phyloP scores from a whole-genome alignment of 2,329 filamentous ascomycete genomes.

The Aspergillus persii region DNA sequence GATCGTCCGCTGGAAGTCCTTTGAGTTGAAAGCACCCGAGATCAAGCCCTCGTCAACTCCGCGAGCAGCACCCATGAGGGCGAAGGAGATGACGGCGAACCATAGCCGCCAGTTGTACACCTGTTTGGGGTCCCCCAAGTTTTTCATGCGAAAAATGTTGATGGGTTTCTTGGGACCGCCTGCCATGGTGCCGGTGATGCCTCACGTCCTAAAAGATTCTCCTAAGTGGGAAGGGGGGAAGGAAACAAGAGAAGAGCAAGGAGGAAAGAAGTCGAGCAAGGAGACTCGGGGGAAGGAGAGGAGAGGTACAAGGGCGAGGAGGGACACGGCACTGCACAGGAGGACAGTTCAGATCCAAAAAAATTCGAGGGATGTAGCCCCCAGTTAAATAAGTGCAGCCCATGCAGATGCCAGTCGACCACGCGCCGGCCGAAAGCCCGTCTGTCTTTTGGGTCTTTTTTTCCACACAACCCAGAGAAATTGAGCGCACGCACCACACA shows the following conservation, averaged over 20 bases:
- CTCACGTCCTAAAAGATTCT: background rate
- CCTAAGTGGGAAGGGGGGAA: too few relatives aligned
- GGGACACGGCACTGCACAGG: background rate
- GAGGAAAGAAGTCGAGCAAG: background rate
- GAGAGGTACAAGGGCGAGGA: background rate
- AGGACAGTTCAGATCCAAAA: background rate
- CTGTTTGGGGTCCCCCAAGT: slow-evolving; percentile 65
- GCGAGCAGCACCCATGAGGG: slow-evolving; percentile 71
- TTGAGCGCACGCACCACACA: background rate
- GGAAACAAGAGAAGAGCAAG: background rate
- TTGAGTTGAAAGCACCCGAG: slow-evolving; percentile 66
- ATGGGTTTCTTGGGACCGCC: slow-evolving; percentile 47
- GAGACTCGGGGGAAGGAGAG: background rate
- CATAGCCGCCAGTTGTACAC: slow-evolving; percentile 76
- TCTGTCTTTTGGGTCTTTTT: background rate
- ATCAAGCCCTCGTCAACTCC: slow-evolving; percentile 81
- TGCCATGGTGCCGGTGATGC: slow-evolving; percentile 27
- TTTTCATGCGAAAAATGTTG: slow-evolving; percentile 58
- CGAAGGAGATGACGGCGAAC: slow-evolving; percentile 72
- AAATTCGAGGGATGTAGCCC: background rate
- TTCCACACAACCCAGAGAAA: background rate
- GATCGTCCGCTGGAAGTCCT: slow-evolving; percentile 61
- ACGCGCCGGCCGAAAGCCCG: background rate
- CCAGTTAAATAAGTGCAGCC: background rate
- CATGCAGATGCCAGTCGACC: background rate